A percentile compares a stretch with the other conserved stretches of the same genome.
Evolutionary conservation across 495 filamentous ascomycete genomes (phyloP).

Genomic region (Aspergillus cristatus): DNA sequence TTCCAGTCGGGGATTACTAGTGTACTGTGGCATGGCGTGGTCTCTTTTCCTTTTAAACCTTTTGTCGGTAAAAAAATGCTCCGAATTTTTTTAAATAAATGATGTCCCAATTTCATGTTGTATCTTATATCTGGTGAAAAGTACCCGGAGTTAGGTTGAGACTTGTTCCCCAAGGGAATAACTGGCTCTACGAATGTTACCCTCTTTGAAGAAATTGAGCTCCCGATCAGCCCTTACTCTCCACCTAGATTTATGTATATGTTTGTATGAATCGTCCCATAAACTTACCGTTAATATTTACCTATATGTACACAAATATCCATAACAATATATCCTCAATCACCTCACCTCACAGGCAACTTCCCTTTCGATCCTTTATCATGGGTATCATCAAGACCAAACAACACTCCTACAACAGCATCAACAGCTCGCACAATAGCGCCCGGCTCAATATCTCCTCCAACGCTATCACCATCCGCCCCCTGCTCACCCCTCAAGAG

Average conservation of each 20-base stretch:
- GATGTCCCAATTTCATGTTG: constrained; percentile 20
- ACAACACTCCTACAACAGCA: constrained; percentile 26
- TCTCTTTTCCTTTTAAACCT: constrained; percentile 21
- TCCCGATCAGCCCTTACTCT: no score
- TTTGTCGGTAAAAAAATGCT: constrained; percentile 37
- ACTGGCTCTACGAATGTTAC: no score
- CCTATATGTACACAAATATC: constrained; percentile 2
- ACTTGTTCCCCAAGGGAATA: no score
- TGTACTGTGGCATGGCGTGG: constrained; percentile 38
- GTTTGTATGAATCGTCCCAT: no score
- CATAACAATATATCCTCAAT: neutral
- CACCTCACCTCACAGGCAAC: no score
- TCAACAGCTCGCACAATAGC: constrained; percentile 27
- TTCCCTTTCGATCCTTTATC: no score
- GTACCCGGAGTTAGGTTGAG: no score
- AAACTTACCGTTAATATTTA: no score
- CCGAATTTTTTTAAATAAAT: constrained; percentile 34
- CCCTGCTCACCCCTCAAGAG: neutral
- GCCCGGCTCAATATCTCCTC: constrained; percentile 13
- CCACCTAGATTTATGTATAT: no score
- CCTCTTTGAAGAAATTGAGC: no score
- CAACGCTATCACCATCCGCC: constrained; percentile 10
- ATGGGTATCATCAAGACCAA: constrained; percentile 6
- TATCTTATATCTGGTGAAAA: no score
- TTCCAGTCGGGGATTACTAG: constrained; percentile 33